Conservation (phyloP, 2,329 filamentous ascomycete genomes). For the Ilyonectria mors-panacis region DNA sequence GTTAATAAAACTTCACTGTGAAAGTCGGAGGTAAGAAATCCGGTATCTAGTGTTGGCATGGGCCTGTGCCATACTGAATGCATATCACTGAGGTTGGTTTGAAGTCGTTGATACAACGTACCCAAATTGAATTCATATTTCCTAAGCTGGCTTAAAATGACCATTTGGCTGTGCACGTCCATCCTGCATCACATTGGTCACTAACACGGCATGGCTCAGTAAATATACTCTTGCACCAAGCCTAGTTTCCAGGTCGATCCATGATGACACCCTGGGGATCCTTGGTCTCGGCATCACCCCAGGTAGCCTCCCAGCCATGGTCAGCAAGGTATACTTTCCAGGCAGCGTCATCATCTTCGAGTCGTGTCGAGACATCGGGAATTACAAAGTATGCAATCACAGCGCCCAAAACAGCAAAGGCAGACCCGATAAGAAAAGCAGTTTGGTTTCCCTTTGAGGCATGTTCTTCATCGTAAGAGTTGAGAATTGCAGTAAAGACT, state of each 20-base stretch:
- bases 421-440: conserved; percentile 66
- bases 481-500: conserved; percentile 66
- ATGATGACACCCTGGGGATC: conserved; percentile 41
- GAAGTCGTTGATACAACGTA: no score
- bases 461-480: conserved; percentile 55
- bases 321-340: conserved; percentile 50
- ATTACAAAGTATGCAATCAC: conserved; percentile 43
- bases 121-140: no score
- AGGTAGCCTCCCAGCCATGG: conserved; percentile 48
- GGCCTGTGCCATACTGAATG: no score
- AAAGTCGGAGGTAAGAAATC: no score
- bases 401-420: conserved; percentile 63
- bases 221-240: no score
- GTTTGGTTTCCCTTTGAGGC: conserved; percentile 62
- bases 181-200: background rate
- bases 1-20: no score
- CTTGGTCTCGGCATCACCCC: conserved; percentile 47
- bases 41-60: no score
- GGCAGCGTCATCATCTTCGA: conserved; percentile 50
- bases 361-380: conserved; percentile 44
- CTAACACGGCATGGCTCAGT: background rate
- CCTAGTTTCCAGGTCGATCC: conserved; percentile 20
- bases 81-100: no score
- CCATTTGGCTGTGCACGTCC: background rate
- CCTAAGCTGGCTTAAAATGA: no score